A percentile compares a stretch with the other conserved stretches of the same genome.
Evolutionary conservation across 306 rosid species (phyloP).

Genomic region (Rosa chinensis): DNA sequence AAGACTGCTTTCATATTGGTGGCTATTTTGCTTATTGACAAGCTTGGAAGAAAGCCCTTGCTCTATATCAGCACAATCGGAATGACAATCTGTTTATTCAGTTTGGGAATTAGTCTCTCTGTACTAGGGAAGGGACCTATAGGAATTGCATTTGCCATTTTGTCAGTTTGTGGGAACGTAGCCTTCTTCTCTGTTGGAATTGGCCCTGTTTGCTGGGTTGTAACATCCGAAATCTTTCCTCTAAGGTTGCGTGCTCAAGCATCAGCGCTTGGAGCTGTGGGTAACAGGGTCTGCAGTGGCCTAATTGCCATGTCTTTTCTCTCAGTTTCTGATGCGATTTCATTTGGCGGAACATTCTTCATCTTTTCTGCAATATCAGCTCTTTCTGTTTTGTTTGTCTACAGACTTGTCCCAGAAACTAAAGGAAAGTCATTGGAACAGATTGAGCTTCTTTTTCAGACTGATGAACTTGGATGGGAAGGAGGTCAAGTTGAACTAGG

Average conservation of each 20-base stretch:
- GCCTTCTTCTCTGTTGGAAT: slow-evolving; percentile 93
- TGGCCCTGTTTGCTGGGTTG: slow-evolving; percentile 95
- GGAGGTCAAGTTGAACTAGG: slow-evolving; percentile 62
- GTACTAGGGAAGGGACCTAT: slow-evolving; percentile 53
- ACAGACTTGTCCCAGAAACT: slow-evolving; percentile 75
- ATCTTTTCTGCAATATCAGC: slow-evolving; percentile 64
- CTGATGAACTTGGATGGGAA: slow-evolving; percentile 41
- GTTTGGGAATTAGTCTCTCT: slow-evolving; percentile 47
- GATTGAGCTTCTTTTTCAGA: slow-evolving; percentile 78
- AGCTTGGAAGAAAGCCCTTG: slow-evolving; percentile 82
- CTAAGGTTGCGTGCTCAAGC: slow-evolving; percentile 85
- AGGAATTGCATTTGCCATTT: slow-evolving; percentile 49
- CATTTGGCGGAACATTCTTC: slow-evolving; percentile 70
- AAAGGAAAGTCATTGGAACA: slow-evolving; percentile 92
- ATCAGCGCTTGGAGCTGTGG: slow-evolving; percentile 82
- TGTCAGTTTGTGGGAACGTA: slow-evolving; percentile 86
- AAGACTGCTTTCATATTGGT: slow-evolving; percentile 78
- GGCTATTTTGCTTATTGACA: slow-evolving; percentile 75
- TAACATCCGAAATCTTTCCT: slow-evolving; percentile 91
- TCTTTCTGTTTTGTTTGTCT: slow-evolving; percentile 64
- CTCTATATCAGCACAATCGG: slow-evolving; percentile 84
- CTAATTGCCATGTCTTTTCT: slow-evolving; percentile 89
- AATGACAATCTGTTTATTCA: slow-evolving; percentile 83
- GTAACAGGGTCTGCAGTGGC: slow-evolving; percentile 83
- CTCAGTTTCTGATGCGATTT: slow-evolving; percentile 60